phyloP scores from a whole-genome alignment of 176 grass and related monocot species.

The Oryza longistaminata region DNA sequence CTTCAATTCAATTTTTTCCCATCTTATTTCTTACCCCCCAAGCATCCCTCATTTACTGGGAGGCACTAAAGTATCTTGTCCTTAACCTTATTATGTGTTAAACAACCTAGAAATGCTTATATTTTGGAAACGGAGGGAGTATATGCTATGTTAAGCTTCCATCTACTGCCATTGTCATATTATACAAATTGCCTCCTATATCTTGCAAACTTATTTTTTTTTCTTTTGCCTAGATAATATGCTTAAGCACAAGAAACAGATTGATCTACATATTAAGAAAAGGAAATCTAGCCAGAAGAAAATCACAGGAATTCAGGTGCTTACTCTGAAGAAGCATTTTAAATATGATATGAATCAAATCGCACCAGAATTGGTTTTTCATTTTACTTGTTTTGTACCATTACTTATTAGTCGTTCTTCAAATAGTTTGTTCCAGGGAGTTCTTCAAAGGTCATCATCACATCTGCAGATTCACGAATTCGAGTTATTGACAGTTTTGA shows the following conservation, averaged over 20 bases:
- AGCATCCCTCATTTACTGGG: no score
- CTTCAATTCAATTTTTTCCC: no score
- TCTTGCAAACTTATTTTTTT: slow-evolving; percentile 13
- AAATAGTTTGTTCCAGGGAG: slow-evolving; percentile 89
- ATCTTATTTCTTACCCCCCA: no score
- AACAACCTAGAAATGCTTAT: no score
- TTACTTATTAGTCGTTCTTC: slow-evolving; percentile 44
- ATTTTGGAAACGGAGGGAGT: no score
- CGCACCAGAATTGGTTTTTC: slow-evolving; percentile 24
- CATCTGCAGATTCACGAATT: slow-evolving; percentile 94
- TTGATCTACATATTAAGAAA: slow-evolving; percentile 83
- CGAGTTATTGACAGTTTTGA: slow-evolving; percentile 69
- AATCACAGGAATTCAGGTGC: slow-evolving; percentile 96
- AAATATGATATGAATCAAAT: slow-evolving; percentile 38
- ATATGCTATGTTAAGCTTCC: not conserved
- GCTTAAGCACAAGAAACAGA: slow-evolving; percentile 72
- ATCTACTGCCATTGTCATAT: not conserved
- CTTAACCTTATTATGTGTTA: no score
- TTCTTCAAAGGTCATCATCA: slow-evolving; percentile 91
- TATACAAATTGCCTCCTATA: slow-evolving; percentile 19
- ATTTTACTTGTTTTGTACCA: slow-evolving; percentile 29
- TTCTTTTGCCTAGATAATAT: slow-evolving; percentile 70
- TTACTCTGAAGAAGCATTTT: slow-evolving; percentile 33
- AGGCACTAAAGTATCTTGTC: no score
- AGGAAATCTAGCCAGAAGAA: slow-evolving; percentile 92